Evolutionary conservation across 345 rosid genomes (phyloP).

Genomic region (Pistacia integerrima): DNA sequence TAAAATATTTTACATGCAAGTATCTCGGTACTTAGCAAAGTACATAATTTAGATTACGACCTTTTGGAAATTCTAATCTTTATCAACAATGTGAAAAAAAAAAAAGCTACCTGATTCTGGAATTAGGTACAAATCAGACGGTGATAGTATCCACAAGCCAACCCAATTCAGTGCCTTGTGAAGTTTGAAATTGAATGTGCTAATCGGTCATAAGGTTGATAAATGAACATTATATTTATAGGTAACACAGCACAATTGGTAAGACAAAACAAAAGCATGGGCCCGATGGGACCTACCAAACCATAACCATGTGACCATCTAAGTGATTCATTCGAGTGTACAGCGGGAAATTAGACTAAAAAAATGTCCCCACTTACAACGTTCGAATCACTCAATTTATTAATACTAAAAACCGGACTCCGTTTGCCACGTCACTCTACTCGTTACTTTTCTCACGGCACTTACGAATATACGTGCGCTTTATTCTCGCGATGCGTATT

Average conservation of each 20-base stretch:
- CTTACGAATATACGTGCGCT: slow-evolving; percentile 31
- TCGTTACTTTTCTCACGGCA: slow-evolving; percentile 28
- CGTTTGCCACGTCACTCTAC: slow-evolving; percentile 39
- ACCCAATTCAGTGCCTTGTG: background rate
- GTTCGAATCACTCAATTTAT: slow-evolving; percentile 34
- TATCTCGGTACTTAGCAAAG: background rate
- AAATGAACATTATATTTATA: too few species aligned
- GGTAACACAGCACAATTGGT: too few species aligned
- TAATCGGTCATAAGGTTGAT: too few species aligned
- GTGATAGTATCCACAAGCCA: background rate
- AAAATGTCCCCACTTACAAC: slow-evolving; percentile 48
- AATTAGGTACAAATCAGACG: background rate
- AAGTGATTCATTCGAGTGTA: background rate
- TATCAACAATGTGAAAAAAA: background rate
- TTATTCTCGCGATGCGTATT: slow-evolving; percentile 4
- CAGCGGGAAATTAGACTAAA: slow-evolving; percentile 31
- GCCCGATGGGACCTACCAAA: slow-evolving; percentile 25
- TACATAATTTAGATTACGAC: background rate
- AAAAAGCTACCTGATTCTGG: background rate
- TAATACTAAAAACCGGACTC: background rate
- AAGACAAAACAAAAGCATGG: background rate
- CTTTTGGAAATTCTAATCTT: background rate
- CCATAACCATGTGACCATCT: slow-evolving; percentile 20
- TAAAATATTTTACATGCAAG: too few species aligned
- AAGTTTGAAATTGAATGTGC: too few species aligned